Percentiles rank a stretch among this genome's conserved stretches.
phyloP scores from a whole-genome alignment of 805 yeast genomes.

The Alloascoidea hylecoeti region DNA sequence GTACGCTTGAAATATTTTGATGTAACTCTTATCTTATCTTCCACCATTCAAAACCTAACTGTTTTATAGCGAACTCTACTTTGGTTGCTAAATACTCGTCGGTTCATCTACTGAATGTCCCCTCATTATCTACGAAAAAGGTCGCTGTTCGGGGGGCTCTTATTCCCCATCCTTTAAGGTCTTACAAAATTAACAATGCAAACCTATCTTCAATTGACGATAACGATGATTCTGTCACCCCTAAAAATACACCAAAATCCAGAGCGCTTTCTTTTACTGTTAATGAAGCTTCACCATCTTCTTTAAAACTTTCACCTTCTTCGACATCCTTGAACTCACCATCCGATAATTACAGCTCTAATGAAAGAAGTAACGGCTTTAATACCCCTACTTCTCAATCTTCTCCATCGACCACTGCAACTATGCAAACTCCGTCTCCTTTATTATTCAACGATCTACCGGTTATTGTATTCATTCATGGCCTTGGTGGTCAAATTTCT shows the following conservation, averaged over 20 bases:
- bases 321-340: too few species aligned
- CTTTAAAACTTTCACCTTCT: background rate
- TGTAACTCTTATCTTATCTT: background rate
- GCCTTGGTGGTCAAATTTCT: constrained; percentile 79
- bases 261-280: background rate
- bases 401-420: background rate
- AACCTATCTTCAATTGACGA: background rate
- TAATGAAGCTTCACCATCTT: background rate
- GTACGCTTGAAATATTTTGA: background rate
- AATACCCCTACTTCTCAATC: too few species aligned
- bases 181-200: background rate
- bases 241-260: background rate
- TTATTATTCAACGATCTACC: constrained; percentile 31
- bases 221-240: background rate
- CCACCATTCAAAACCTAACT: background rate
- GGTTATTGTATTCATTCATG: constrained; percentile 60
- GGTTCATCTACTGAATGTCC: background rate
- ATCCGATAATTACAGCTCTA: background rate
- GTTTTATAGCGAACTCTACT: background rate
- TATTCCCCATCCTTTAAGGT: constrained; percentile 3
- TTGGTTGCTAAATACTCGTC: background rate
- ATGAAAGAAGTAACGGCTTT: background rate
- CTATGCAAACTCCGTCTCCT: background rate
- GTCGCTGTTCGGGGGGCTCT: constrained; percentile 1
- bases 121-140: constrained; percentile 1